These are phyloP conservation scores for Irineochytrium annulatum DNA, from an alignment of 192 early-diverging fungal species.

Conservation along the genomic window DNA sequence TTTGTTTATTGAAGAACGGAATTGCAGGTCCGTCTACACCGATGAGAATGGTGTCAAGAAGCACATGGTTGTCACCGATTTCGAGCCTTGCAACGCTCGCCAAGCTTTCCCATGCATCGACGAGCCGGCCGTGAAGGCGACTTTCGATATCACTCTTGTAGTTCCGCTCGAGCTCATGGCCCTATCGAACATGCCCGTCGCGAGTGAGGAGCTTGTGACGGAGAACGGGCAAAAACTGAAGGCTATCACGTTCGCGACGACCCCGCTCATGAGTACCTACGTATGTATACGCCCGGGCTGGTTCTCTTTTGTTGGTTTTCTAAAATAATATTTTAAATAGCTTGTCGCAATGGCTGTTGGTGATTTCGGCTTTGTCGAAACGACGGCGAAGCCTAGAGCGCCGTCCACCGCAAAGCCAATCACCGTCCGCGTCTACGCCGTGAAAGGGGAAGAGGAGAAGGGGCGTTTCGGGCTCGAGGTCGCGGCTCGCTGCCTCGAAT, in stretches of 20 bases:
- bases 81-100: slow-evolving; percentile 88
- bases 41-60: slow-evolving; percentile 33
- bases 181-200: slow-evolving; percentile 88
- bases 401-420: slow-evolving; percentile 67
- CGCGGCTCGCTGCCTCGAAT: slow-evolving; percentile 72
- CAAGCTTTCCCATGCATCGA: slow-evolving; percentile 96
- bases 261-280: slow-evolving; percentile 94
- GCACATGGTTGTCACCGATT: slow-evolving; percentile 90
- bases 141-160: slow-evolving; percentile 84
- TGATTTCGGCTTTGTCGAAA: slow-evolving; percentile 90
- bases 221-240: slow-evolving; percentile 57
- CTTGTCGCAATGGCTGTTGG: slow-evolving; percentile 89
- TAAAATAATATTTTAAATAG: slow-evolving; percentile 19
- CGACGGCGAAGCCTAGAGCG: slow-evolving; percentile 54
- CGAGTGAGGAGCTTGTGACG: slow-evolving; percentile 52
- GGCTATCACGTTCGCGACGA: slow-evolving; percentile 81
- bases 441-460: slow-evolving; percentile 71
- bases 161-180: slow-evolving; percentile 74
- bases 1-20: slow-evolving; percentile 64
- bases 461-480: slow-evolving; percentile 82
- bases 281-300: too few species aligned
- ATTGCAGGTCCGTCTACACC: slow-evolving; percentile 69
- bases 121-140: slow-evolving; percentile 93
- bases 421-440: slow-evolving; percentile 80
- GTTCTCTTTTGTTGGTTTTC: neutral